Conservation (phyloP, 805 yeast genomes). For the Candida krabiensis region DNA sequence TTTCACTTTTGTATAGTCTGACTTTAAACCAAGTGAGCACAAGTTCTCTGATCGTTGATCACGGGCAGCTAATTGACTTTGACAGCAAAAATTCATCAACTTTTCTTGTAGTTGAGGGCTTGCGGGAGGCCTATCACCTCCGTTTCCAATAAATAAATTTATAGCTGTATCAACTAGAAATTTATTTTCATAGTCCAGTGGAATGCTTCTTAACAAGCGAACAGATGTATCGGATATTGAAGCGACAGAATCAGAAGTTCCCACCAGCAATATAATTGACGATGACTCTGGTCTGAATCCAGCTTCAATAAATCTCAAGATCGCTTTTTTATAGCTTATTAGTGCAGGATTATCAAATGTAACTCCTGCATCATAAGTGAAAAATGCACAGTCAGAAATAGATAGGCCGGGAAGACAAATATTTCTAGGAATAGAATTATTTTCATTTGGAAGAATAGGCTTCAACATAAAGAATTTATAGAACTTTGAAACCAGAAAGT, state of each 20-base stretch:
- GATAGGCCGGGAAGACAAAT: constrained; percentile 65
- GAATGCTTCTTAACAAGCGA: constrained; percentile 48
- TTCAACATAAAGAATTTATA: constrained; percentile 57
- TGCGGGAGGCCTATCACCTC: constrained; percentile 50
- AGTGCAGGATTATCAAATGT: constrained; percentile 52
- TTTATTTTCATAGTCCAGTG: constrained; percentile 52
- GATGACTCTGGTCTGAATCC: constrained; percentile 38
- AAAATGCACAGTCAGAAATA: constrained; percentile 53
- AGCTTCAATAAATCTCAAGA: constrained; percentile 43
- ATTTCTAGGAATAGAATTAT: constrained; percentile 43
- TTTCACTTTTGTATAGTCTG: constrained; percentile 52
- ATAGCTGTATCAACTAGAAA: constrained; percentile 45
- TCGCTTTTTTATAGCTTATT: constrained; percentile 38
- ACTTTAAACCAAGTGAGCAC: constrained; percentile 58
- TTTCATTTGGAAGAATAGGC: constrained; percentile 40
- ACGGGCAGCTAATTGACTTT: constrained; percentile 52
- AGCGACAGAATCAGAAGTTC: constrained; percentile 59
- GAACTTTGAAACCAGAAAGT: constrained; percentile 47
- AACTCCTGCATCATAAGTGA: constrained; percentile 70
- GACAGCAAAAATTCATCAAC: constrained; percentile 49
- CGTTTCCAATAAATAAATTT: constrained; percentile 52
- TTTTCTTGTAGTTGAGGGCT: constrained; percentile 53
- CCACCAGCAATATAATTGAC: constrained; percentile 55
- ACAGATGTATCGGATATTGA: constrained; percentile 56
- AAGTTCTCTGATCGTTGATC: constrained; percentile 45